Conservation (phyloP, 2,329 filamentous ascomycete genomes). For the Cytospora paraplurivora region DNA sequence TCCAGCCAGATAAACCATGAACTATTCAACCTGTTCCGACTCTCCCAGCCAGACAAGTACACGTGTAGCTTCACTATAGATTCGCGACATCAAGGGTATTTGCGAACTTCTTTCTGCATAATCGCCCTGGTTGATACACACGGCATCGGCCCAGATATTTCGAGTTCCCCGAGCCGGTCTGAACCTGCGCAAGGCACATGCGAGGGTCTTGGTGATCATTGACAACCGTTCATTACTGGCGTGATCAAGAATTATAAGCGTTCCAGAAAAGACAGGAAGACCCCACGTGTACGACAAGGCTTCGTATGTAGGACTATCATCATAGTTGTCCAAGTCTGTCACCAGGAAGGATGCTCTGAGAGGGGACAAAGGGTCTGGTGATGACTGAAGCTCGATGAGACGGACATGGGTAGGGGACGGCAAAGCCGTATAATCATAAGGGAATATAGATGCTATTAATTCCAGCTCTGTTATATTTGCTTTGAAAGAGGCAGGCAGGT, state of each 20-base stretch:
- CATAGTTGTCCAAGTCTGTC: background rate
- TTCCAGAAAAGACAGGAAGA: background rate
- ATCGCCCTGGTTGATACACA: constrained; percentile 16
- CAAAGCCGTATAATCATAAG: background rate
- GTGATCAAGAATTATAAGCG: too few relatives aligned
- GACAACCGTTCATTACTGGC: too few relatives aligned
- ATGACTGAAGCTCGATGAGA: background rate
- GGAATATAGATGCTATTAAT: background rate
- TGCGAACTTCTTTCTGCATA: constrained; percentile 4
- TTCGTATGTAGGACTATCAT: background rate
- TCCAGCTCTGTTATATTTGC: background rate
- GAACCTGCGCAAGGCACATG: too few relatives aligned
- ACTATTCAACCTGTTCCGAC: background rate
- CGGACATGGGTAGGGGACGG: background rate
- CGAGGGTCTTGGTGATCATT: too few relatives aligned
- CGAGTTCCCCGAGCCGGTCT: too few relatives aligned
- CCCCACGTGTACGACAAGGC: constrained; percentile 13
- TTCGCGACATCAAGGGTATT: background rate
- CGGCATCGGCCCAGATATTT: too few relatives aligned
- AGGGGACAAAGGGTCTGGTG: background rate
- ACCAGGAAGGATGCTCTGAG: background rate
- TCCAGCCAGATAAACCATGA: background rate
- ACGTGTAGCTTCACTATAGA: background rate
- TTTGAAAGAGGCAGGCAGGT: background rate
- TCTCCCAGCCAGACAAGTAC: constrained; percentile 17